Evolutionary conservation across 495 filamentous ascomycete species (phyloP).

Genomic region (Annulohypoxylon moriforme): DNA sequence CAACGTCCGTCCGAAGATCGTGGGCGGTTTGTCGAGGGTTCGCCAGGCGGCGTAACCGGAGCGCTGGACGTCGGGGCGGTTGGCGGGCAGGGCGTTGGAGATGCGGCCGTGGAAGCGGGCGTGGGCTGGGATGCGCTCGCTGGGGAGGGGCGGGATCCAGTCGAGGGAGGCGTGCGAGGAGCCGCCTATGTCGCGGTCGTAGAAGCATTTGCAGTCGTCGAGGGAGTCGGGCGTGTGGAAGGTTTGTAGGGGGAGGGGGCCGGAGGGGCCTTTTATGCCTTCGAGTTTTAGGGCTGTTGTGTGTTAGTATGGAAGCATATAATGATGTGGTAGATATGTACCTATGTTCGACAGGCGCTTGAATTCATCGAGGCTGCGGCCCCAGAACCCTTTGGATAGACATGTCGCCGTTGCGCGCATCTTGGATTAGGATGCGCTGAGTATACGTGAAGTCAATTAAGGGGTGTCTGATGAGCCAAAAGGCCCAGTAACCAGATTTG

Average conservation of each 20-base stretch:
- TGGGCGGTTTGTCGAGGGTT: slow-evolving; percentile 67
- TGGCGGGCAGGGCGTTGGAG: slow-evolving; percentile 82
- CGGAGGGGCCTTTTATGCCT: slow-evolving; percentile 64
- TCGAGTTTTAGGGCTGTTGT: slow-evolving; percentile 59
- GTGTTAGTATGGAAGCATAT: background rate
- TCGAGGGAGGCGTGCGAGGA: slow-evolving; percentile 79
- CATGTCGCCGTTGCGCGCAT: slow-evolving; percentile 58
- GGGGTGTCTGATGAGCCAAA: slow-evolving; percentile 41
- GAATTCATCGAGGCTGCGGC: slow-evolving; percentile 60
- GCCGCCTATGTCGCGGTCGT: slow-evolving; percentile 86
- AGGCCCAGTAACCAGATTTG: slow-evolving; percentile 46
- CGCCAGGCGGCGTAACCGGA: slow-evolving; percentile 93
- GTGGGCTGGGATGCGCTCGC: slow-evolving; percentile 57
- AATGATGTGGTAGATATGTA: slow-evolving; percentile 28
- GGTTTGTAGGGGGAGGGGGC: slow-evolving; percentile 68
- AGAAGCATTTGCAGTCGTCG: slow-evolving; percentile 81
- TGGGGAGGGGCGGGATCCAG: slow-evolving; percentile 62
- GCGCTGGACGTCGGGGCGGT: slow-evolving; percentile 74
- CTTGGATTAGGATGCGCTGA: slow-evolving; percentile 34
- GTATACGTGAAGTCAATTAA: slow-evolving; percentile 27
- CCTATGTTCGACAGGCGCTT: slow-evolving; percentile 59
- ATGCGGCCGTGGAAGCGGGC: slow-evolving; percentile 88
- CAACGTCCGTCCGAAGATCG: slow-evolving; percentile 80
- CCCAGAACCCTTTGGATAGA: slow-evolving; percentile 57
- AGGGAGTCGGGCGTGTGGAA: slow-evolving; percentile 74